These are phyloP conservation scores for Echria macrotheca DNA, from an alignment of 495 filamentous ascomycete species.

Conservation along the genomic window DNA sequence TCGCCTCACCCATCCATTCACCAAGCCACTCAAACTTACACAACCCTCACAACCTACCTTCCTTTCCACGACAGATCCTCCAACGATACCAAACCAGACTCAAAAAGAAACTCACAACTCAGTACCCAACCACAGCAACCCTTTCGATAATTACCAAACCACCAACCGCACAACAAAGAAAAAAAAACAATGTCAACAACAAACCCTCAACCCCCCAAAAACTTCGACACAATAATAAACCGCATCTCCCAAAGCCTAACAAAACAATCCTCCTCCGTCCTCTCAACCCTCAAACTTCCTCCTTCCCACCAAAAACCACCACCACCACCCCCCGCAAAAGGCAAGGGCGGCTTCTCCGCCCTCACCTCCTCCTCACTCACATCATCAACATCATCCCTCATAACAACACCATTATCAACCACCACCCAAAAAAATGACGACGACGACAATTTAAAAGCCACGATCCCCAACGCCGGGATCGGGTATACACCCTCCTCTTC, in stretches of 20 bases:
- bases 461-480: slow-evolving; percentile 34
- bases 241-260: slow-evolving; percentile 23
- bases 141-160: not conserved
- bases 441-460: slow-evolving; percentile 26
- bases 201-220: slow-evolving; percentile 13
- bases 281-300: slow-evolving; percentile 12
- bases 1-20: too few relatives aligned
- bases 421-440: slow-evolving; percentile 1
- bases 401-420: not conserved
- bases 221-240: slow-evolving; percentile 33
- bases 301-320: slow-evolving; percentile 7
- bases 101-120: too few relatives aligned
- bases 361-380: slow-evolving; percentile 5
- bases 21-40: too few relatives aligned
- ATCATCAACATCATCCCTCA: not conserved
- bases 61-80: too few relatives aligned
- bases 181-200: not conserved
- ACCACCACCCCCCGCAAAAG: slow-evolving; percentile 4
- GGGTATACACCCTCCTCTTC: slow-evolving; percentile 10
- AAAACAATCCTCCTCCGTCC: slow-evolving; percentile 11
- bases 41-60: too few relatives aligned
- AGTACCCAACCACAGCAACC: too few relatives aligned
- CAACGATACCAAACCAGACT: too few relatives aligned
- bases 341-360: slow-evolving; percentile 18
- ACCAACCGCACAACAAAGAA: not conserved